phyloP scores from a whole-genome alignment of 2,329 filamentous ascomycete genomes.

The Xylaria sp. region DNA sequence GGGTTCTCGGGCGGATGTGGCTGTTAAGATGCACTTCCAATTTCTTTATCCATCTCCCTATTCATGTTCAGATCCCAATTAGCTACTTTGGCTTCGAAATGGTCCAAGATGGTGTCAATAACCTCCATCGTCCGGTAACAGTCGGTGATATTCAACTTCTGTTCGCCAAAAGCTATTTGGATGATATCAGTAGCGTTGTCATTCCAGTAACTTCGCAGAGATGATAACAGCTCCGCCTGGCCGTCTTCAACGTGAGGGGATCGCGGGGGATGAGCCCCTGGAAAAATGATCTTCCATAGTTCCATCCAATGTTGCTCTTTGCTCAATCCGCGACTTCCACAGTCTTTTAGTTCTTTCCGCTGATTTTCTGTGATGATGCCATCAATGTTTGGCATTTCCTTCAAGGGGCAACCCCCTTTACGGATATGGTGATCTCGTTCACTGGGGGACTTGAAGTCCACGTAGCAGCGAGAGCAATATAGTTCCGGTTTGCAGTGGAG shows the following conservation, averaged over 20 bases:
- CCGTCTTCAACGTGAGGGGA: slow-evolving; percentile 18
- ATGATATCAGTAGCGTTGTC: slow-evolving; percentile 20
- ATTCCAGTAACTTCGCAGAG: slow-evolving; percentile 21
- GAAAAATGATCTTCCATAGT: slow-evolving; percentile 25
- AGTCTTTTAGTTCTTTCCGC: slow-evolving; percentile 17
- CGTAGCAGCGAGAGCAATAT: slow-evolving; percentile 22
- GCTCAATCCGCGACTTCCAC: slow-evolving; percentile 14
- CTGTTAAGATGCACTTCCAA: not conserved
- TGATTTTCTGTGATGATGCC: slow-evolving; percentile 16
- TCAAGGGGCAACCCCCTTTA: slow-evolving; percentile 4
- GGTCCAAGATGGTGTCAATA: slow-evolving; percentile 8
- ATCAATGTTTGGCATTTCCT: slow-evolving; percentile 8
- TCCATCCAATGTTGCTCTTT: slow-evolving; percentile 26
- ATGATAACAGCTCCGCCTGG: slow-evolving; percentile 10
- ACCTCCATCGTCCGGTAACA: not conserved
- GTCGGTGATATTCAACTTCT: not conserved
- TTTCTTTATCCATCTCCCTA: not conserved
- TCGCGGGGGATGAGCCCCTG: slow-evolving; percentile 5
- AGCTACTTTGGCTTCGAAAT: slow-evolving; percentile 9
- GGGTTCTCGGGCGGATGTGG: not conserved
- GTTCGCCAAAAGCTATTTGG: not conserved
- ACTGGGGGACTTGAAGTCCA: slow-evolving; percentile 7
- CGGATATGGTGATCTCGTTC: slow-evolving; percentile 23
- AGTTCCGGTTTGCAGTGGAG: slow-evolving; percentile 26
- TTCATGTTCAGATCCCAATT: not conserved